Percentiles rank a stretch among this genome's conserved stretches.
These are phyloP conservation scores for Populus hybrid DNA, from an alignment of 441 rosid genomes.

Conservation along the genomic window DNA sequence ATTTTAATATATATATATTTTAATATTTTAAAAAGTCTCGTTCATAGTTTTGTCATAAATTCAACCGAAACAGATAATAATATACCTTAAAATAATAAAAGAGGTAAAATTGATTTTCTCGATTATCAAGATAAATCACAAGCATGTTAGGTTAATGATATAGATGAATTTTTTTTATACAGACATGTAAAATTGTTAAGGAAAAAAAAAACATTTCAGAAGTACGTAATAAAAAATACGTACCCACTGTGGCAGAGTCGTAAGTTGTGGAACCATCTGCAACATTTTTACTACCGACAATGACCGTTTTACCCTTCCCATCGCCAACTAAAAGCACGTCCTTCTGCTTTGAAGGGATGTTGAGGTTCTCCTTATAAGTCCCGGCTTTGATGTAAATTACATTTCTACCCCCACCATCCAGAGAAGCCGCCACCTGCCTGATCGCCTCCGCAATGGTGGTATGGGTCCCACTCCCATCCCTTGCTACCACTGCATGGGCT, in stretches of 20 bases:
- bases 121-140: too few species aligned
- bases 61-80: too few species aligned
- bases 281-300: constrained; percentile 63
- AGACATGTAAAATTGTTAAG: too few species aligned
- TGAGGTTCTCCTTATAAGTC: constrained; percentile 61
- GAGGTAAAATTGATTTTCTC: too few species aligned
- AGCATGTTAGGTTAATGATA: too few species aligned
- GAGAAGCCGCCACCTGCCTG: constrained; percentile 39
- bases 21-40: too few species aligned
- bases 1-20: too few species aligned
- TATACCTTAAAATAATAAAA: too few species aligned
- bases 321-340: constrained; percentile 79
- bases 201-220: too few species aligned
- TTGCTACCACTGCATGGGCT: constrained; percentile 54
- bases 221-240: constrained; percentile 8
- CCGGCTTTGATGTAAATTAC: constrained; percentile 67
- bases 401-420: constrained; percentile 48
- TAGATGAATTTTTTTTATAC: too few species aligned
- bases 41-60: too few species aligned
- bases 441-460: constrained; percentile 60
- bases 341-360: constrained; percentile 47
- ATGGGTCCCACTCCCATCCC: constrained; percentile 71
- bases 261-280: constrained; percentile 77
- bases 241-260: constrained; percentile 76
- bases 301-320: constrained; percentile 68